Percentiles rank a stretch among this genome's conserved stretches.
These are phyloP conservation scores for Stromatinia cepivora DNA, from an alignment of 2,329 filamentous ascomycete genomes.

Conservation along the genomic window DNA sequence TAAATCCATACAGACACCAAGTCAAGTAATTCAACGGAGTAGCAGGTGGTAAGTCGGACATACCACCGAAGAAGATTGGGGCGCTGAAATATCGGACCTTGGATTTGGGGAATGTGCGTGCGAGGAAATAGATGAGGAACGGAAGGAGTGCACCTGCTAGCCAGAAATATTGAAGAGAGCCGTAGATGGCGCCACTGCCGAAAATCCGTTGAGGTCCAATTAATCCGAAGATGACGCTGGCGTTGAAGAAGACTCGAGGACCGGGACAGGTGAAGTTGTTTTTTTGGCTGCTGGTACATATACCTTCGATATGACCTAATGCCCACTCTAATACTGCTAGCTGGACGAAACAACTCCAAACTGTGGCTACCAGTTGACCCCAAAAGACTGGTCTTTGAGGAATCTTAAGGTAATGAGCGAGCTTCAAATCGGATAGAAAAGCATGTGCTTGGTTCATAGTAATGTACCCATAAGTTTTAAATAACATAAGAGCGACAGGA, in stretches of 20 bases:
- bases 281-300: slow-evolving; percentile 55
- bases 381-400: slow-evolving; percentile 67
- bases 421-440: slow-evolving; percentile 45
- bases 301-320: slow-evolving; percentile 58
- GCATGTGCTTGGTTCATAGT: slow-evolving; percentile 26
- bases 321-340: slow-evolving; percentile 64
- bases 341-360: slow-evolving; percentile 66
- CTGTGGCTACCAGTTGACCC: slow-evolving; percentile 64
- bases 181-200: slow-evolving; percentile 54
- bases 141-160: slow-evolving; percentile 64
- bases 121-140: slow-evolving; percentile 54
- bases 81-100: slow-evolving; percentile 49
- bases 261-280: slow-evolving; percentile 51
- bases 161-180: slow-evolving; percentile 68
- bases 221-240: slow-evolving; percentile 71
- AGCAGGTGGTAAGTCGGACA: slow-evolving; percentile 56
- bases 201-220: slow-evolving; percentile 62
- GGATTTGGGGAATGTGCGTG: slow-evolving; percentile 60
- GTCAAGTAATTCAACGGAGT: slow-evolving; percentile 69
- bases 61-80: slow-evolving; percentile 25
- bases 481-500: slow-evolving; percentile 74
- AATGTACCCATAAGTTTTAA: slow-evolving; percentile 46
- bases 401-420: slow-evolving; percentile 56
- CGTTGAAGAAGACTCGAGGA: slow-evolving; percentile 57
- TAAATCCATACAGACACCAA: slow-evolving; percentile 64